Base-by-base conservation (phyloP, 371 early-diverging fungal species). In the Actinomucor elegans region DNA sequence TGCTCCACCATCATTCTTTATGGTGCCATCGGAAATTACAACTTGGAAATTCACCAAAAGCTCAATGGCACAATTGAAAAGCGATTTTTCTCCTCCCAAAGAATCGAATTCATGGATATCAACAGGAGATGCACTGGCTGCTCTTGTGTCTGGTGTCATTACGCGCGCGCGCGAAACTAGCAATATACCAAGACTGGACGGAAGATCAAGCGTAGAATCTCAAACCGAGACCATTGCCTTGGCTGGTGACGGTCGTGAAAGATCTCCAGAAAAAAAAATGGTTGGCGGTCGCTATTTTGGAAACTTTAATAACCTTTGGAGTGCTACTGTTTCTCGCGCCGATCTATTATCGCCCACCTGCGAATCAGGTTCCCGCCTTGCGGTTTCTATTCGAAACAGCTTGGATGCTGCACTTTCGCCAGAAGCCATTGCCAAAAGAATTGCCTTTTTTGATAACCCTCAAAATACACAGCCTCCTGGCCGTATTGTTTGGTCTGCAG, bases 241-340 rank as follows among this genome's bases (percentile, higher is more conserved):
- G 71, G 71, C 75, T 8, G 75, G 69, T 9, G 69, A 75, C 37
- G 75, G 75, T 38, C 64, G 75, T 20, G 65, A 57, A 8, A 57
- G 75, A 41, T 34, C 69, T 15, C 63, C 70, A 18, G 17, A 60
- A 23, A 55, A 57, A 4, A 44, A 55, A 23, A 75, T 75, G 75
- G 9, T 56, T 29, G 53, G 60, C 18, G 53, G 48, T 9, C 48
- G 54, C 9, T 75, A 75, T 48, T 62, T 69, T 57, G 75, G 75
- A 24, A 75, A 71, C 55, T 75, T 71, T 33, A 75, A 75, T 37
- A 36, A 45, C 17, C 66, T 75, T 45, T 62, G 62, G 56, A 51
- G 59, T 31, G 37, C 41, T 28, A 51, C 40, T 24, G 44, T 67
- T 10, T 50, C 67, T 57, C 67, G 72, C 3, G 23, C 53, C 6